Evolutionary conservation across 2,329 filamentous ascomycete genomes (phyloP).

Genomic region (Arthrinium phaeospermum): DNA sequence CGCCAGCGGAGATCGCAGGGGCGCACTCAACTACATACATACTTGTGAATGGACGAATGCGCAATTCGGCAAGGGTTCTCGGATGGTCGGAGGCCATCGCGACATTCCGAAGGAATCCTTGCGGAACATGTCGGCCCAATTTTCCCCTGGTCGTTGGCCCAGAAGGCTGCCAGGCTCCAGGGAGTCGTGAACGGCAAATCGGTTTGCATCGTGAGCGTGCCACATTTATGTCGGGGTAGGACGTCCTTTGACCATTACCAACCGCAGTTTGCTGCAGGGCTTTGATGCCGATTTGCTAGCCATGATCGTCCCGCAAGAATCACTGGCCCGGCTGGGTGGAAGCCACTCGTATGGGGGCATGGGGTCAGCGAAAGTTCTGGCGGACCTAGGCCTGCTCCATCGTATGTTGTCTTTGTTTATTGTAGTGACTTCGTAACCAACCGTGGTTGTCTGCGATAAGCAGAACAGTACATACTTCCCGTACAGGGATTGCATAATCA

Average conservation of each 20-base stretch:
- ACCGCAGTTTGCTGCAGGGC: background rate
- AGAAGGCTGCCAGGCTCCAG: background rate
- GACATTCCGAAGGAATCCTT: conserved; percentile 1
- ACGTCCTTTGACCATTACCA: background rate
- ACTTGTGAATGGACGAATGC: background rate
- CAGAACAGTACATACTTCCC: background rate
- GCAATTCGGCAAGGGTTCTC: background rate
- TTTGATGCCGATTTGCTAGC: background rate
- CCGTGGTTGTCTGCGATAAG: background rate
- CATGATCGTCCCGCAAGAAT: background rate
- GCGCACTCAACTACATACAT: background rate
- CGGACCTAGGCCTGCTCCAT: background rate
- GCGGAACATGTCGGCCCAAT: background rate
- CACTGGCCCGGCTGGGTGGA: background rate
- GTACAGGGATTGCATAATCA: background rate
- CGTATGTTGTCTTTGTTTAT: background rate
- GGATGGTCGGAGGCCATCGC: background rate
- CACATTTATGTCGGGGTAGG: background rate
- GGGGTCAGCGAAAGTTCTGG: background rate
- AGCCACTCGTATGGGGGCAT: background rate
- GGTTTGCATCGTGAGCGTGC: background rate
- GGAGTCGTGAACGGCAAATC: background rate
- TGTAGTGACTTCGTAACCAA: background rate
- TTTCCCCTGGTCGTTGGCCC: background rate
- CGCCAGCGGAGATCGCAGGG: conserved; percentile 11